phyloP scores from a whole-genome alignment of 1,284 basidiomycete species.

The Entoloma clypeatum region DNA sequence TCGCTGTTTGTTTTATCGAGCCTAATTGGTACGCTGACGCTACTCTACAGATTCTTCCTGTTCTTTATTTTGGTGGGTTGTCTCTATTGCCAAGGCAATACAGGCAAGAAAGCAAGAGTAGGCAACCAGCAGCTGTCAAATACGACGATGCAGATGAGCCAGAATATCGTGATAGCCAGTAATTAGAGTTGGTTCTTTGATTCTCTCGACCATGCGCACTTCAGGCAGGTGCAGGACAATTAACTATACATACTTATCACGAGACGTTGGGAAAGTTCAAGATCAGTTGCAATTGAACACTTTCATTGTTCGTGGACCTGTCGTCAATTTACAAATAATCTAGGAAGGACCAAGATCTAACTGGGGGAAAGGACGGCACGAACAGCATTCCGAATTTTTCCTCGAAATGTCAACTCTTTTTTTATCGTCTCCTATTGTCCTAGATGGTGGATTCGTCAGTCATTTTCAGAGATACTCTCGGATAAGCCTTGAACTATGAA shows the following conservation, averaged over 20 bases:
- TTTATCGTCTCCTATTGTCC: slow-evolving; percentile 29
- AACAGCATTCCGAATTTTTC: background rate
- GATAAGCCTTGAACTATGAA: background rate
- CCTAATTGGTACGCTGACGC: background rate
- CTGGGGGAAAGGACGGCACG: background rate
- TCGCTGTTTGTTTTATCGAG: slow-evolving; percentile 11
- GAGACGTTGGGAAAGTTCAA: background rate
- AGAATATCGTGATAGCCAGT: slow-evolving; percentile 14
- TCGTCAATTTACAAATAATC: too few species aligned
- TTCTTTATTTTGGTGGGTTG: slow-evolving; percentile 44
- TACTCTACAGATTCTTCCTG: slow-evolving; percentile 37
- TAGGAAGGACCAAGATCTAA: too few species aligned
- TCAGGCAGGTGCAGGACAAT: too few species aligned
- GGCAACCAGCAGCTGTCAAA: slow-evolving; percentile 4
- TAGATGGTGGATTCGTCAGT: slow-evolving; percentile 59
- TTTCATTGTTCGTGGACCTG: too few species aligned
- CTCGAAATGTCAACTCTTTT: slow-evolving; percentile 13
- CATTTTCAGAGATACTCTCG: background rate
- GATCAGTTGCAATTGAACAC: background rate
- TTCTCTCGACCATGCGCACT: too few species aligned
- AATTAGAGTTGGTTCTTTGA: too few species aligned
- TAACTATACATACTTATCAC: background rate
- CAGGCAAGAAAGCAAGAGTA: slow-evolving; percentile 34
- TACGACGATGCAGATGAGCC: slow-evolving; percentile 14
- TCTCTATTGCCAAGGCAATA: slow-evolving; percentile 45